Conservation (phyloP, 2,329 filamentous ascomycete species). For the Neoarthrinium moseri region DNA sequence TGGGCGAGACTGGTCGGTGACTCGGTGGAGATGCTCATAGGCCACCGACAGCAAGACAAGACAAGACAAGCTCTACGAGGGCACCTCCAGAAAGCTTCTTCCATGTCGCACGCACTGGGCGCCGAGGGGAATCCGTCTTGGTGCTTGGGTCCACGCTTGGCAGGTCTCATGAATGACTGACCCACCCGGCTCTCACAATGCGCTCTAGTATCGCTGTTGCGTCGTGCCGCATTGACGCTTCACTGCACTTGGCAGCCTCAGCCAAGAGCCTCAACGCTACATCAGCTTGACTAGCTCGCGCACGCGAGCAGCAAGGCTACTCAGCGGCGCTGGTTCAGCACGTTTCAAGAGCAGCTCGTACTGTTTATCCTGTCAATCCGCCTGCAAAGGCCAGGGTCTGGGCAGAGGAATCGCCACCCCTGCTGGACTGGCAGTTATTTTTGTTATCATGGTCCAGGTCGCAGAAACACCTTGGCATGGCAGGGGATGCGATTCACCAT, state of each 20-base stretch:
- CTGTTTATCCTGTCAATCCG: constrained; percentile 4
- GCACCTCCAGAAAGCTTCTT: constrained; percentile 5
- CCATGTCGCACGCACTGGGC: constrained; percentile 5
- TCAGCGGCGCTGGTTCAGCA: constrained; percentile 15
- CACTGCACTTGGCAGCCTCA: constrained; percentile 27
- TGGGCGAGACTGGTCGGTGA: background rate
- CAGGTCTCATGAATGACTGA: constrained; percentile 16
- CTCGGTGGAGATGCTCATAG: background rate
- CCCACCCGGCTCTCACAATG: constrained; percentile 27
- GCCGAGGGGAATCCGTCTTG: background rate
- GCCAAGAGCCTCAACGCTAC: constrained; percentile 25
- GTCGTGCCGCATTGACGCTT: constrained; percentile 26
- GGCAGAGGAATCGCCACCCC: background rate
- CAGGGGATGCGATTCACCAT: constrained; percentile 8
- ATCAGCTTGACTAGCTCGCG: constrained; percentile 14
- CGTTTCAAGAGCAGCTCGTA: constrained; percentile 18
- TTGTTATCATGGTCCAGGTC: constrained; percentile 16
- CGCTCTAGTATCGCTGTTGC: constrained; percentile 9
- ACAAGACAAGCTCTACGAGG: constrained; percentile 3
- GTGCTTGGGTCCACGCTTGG: constrained; percentile 7
- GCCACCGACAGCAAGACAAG: background rate
- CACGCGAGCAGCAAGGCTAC: constrained; percentile 13
- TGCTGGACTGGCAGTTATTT: constrained; percentile 16
- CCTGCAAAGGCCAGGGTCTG: background rate
- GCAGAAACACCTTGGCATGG: constrained; percentile 26